phyloP scores from a whole-genome alignment of 106 monocot genomes.

The Agapanthus africanus region DNA sequence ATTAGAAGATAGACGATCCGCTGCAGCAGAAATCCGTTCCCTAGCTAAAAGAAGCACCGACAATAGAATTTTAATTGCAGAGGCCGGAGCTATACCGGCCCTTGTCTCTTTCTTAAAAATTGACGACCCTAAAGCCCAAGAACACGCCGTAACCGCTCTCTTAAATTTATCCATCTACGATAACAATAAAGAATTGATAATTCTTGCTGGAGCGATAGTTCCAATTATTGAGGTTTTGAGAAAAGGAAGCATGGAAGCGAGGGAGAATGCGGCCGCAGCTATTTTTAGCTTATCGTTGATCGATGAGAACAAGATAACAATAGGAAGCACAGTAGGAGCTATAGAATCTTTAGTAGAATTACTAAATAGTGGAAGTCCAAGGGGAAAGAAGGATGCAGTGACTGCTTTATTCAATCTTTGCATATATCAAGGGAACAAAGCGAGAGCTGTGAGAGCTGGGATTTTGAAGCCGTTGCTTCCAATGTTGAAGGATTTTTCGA shows the following conservation, averaged over 20 bases:
- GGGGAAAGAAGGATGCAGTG: conserved; percentile 87
- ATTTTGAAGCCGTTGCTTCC: conserved; percentile 6
- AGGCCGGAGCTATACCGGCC: conserved; percentile 54
- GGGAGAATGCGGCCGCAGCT: conserved; percentile 91
- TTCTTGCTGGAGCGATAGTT: conserved; percentile 70
- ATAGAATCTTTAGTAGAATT: conserved; percentile 74
- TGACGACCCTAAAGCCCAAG: conserved; percentile 53
- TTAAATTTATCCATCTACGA: conserved; percentile 71
- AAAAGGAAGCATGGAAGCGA: conserved; percentile 74
- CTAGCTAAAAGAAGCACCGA: conserved; percentile 74
- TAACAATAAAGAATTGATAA: conserved; percentile 61
- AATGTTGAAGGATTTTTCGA: conserved; percentile 10
- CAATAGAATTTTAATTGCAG: conserved; percentile 59
- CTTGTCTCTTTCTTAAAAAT: conserved; percentile 37
- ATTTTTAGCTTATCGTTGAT: conserved; percentile 76
- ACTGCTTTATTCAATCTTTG: conserved; percentile 95
- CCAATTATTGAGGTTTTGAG: conserved; percentile 59
- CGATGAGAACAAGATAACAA: conserved; percentile 84
- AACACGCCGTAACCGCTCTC: conserved; percentile 63
- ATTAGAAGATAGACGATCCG: conserved; percentile 37
- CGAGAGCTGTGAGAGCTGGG: conserved; percentile 13
- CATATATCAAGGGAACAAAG: conserved; percentile 46
- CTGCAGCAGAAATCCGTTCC: conserved; percentile 66
- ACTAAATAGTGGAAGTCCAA: conserved; percentile 51
- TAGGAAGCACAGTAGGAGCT: conserved; percentile 75